Evolutionary conservation across 768 basidiomycete genomes (phyloP).

Genomic region (Nidularia sp.): DNA sequence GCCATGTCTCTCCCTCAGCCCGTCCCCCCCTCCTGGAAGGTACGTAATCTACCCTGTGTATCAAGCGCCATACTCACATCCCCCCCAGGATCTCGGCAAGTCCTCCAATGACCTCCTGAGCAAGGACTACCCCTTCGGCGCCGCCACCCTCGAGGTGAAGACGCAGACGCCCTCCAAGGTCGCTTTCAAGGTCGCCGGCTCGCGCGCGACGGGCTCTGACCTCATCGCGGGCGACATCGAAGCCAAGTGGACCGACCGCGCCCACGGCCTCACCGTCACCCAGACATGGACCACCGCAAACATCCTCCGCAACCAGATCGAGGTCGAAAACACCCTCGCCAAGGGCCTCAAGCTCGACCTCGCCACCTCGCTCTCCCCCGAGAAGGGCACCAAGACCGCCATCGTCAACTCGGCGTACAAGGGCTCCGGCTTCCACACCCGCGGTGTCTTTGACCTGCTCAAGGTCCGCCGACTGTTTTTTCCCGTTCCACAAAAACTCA

Average conservation of each 20-base stretch:
- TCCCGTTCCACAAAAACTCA: conserved; percentile 1
- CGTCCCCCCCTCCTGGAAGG: conserved; percentile 97
- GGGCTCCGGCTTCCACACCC: conserved; percentile 92
- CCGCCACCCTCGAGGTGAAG: conserved; percentile 77
- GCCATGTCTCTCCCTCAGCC: conserved; percentile 91
- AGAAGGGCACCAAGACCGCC: conserved; percentile 83
- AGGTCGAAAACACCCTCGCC: conserved; percentile 96
- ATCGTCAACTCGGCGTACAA: conserved; percentile 86
- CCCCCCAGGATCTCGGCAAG: conserved; percentile 87
- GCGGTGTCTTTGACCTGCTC: conserved; percentile 88
- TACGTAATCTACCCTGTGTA: conserved; percentile 20
- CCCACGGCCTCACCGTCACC: conserved; percentile 92
- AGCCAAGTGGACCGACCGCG: conserved; percentile 88
- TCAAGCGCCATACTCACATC: conserved; percentile 2
- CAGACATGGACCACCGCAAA: conserved; percentile 96
- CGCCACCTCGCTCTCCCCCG: conserved; percentile 76
- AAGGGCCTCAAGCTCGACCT: conserved; percentile 97
- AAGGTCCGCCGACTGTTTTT: conserved; percentile 52
- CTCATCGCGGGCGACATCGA: conserved; percentile 89
- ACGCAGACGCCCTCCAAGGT: conserved; percentile 87
- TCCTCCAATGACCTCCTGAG: conserved; percentile 91
- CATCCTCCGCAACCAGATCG: conserved; percentile 84
- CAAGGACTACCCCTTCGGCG: conserved; percentile 87
- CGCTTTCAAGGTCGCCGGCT: conserved; percentile 89
- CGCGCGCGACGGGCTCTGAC: conserved; percentile 67